Conservation (phyloP, 768 basidiomycete genomes). For the Cystofilobasidium macerans region DNA sequence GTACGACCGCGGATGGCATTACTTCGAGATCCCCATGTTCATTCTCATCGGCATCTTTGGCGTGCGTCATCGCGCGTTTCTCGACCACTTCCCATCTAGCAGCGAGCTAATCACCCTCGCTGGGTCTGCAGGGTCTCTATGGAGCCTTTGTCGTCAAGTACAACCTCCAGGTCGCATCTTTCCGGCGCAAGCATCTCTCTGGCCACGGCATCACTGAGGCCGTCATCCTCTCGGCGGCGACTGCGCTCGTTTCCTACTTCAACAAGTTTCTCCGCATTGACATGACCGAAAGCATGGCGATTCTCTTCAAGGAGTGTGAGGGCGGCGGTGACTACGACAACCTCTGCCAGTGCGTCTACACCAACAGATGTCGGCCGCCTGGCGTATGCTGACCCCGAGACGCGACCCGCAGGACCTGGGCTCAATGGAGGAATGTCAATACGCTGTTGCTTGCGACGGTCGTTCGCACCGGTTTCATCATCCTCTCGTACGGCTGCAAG, state of each 20-base stretch:
- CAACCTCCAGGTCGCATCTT: slow-evolving; percentile 86
- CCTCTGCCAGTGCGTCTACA: slow-evolving; percentile 77
- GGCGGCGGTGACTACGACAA: slow-evolving; percentile 82
- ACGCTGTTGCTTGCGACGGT: slow-evolving; percentile 84
- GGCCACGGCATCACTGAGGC: slow-evolving; percentile 81
- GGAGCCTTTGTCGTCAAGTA: slow-evolving; percentile 96
- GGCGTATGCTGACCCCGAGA: no score
- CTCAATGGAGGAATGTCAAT: slow-evolving; percentile 91
- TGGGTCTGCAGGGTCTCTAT: slow-evolving; percentile 76
- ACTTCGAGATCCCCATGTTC: slow-evolving; percentile 96
- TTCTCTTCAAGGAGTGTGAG: slow-evolving; percentile 91
- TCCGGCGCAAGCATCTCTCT: slow-evolving; percentile 78
- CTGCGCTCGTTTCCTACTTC: slow-evolving; percentile 83
- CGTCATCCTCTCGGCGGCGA: slow-evolving; percentile 70
- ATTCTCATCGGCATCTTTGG: slow-evolving; percentile 92
- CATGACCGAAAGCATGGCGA: slow-evolving; percentile 93
- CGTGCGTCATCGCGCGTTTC: slow-evolving; percentile 43
- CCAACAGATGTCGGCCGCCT: no score
- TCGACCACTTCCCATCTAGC: background rate
- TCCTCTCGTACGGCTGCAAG: slow-evolving; percentile 88
- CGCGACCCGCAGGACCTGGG: slow-evolving; percentile 53
- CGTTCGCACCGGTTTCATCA: slow-evolving; percentile 71
- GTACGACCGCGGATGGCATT: slow-evolving; percentile 96
- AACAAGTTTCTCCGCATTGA: slow-evolving; percentile 91
- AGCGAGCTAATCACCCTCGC: background rate